Conservation (phyloP, 2,329 filamentous ascomycete genomes). For the Aspergillus piperis region DNA sequence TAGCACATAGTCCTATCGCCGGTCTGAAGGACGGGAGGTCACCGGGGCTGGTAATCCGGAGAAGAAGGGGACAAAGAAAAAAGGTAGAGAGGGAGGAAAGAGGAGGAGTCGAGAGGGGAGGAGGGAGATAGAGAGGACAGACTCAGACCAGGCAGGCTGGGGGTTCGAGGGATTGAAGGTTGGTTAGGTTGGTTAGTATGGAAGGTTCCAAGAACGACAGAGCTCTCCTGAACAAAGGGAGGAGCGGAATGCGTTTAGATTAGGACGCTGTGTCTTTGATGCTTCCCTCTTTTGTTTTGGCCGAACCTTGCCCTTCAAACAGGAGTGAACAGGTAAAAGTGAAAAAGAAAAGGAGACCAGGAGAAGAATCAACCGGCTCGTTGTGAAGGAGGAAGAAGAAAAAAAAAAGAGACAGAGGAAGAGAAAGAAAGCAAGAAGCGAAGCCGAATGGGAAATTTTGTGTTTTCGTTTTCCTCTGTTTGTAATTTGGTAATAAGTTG, state of each 20-base stretch:
- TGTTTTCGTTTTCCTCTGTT: constrained; percentile 44
- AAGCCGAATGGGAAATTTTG: constrained; percentile 27
- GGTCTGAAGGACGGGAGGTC: not conserved
- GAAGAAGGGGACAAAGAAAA: constrained; percentile 6
- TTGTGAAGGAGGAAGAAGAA: constrained; percentile 25
- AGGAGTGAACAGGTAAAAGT: not conserved
- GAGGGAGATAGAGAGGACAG: constrained; percentile 6
- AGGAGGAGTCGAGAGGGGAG: not conserved
- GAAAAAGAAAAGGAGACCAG: constrained; percentile 12
- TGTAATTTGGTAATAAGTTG: constrained; percentile 31
- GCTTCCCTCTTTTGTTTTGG: constrained; percentile 1
- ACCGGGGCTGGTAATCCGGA: not conserved
- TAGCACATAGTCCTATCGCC: constrained; percentile 5
- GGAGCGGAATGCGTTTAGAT: constrained; percentile 21
- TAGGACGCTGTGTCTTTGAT: constrained; percentile 1
- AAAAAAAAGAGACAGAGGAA: constrained; percentile 7
- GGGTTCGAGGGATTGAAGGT: constrained; percentile 16
- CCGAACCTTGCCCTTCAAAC: not conserved
- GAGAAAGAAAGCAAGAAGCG: not conserved
- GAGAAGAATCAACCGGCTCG: constrained; percentile 18
- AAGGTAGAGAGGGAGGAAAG: constrained; percentile 4
- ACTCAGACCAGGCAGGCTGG: not conserved
- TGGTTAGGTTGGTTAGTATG: not conserved
- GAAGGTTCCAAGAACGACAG: constrained; percentile 18
- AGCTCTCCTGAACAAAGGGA: constrained; percentile 24